Percentiles rank a stretch among this genome's conserved stretches.
Evolutionary conservation across 1,284 basidiomycete genomes (phyloP).

Genomic region (Bjerkandera adusta): DNA sequence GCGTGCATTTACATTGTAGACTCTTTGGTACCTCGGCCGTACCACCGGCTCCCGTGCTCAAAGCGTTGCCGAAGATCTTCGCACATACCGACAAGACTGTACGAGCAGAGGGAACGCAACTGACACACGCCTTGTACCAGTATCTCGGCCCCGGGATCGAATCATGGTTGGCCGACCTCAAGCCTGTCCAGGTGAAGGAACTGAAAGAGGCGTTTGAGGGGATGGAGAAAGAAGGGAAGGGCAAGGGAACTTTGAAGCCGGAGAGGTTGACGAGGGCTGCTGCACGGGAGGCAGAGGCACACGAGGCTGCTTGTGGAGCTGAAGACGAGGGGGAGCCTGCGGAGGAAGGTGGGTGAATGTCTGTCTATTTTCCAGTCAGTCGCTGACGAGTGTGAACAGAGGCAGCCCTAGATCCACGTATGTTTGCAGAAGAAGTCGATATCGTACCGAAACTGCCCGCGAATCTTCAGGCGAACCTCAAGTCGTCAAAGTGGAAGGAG

Average conservation of each 20-base stretch:
- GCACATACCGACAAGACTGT: constrained; percentile 96
- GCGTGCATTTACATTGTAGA: constrained; percentile 38
- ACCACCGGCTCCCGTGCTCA: constrained; percentile 80
- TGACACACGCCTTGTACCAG: constrained; percentile 82
- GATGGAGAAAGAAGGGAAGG: constrained; percentile 81
- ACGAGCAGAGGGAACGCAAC: constrained; percentile 84
- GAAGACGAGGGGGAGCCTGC: constrained; percentile 37
- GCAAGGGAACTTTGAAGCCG: constrained; percentile 79
- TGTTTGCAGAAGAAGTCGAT: constrained; percentile 83
- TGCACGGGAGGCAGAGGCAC: constrained; percentile 69
- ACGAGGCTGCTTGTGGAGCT: constrained; percentile 42
- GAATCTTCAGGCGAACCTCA: constrained; percentile 71
- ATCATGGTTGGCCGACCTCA: constrained; percentile 87
- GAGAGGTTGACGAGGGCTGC: constrained; percentile 79
- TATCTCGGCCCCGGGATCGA: constrained; percentile 85
- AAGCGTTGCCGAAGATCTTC: constrained; percentile 91
- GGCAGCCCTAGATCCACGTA: constrained; percentile 72
- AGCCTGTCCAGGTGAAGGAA: constrained; percentile 98
- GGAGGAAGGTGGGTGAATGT: constrained; percentile 30
- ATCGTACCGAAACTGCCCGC: constrained; percentile 75
- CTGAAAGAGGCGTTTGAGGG: constrained; percentile 87
- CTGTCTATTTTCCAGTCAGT: neutral
- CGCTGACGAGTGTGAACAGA: constrained; percentile 29
- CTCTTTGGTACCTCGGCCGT: constrained; percentile 81
- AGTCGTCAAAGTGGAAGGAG: constrained; percentile 98